Percentiles rank a stretch among this genome's conserved stretches.
These are phyloP conservation scores for Allantophomopsis cytisporea DNA, from an alignment of 2,329 filamentous ascomycete genomes.

Conservation along the genomic window DNA sequence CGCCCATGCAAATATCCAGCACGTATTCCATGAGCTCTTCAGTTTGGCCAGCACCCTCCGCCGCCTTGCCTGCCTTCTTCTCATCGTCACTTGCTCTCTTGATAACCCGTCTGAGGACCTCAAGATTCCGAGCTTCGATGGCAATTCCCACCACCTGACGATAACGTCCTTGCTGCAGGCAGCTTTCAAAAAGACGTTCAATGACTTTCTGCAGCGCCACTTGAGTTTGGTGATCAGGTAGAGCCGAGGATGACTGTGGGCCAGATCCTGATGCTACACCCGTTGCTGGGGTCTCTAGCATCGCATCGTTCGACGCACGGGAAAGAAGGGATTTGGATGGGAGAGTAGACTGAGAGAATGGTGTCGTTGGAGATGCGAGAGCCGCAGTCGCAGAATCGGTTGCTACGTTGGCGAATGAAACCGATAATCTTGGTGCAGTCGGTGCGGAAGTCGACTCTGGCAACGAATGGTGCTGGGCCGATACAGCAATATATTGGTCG, in stretches of 20 bases:
- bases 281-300: slow-evolving; percentile 37
- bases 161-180: slow-evolving; percentile 75
- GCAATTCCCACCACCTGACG: slow-evolving; percentile 95
- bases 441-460: slow-evolving; percentile 34
- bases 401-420: slow-evolving; percentile 57
- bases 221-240: slow-evolving; percentile 57
- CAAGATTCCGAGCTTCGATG: slow-evolving; percentile 84
- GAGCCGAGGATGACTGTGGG: slow-evolving; percentile 24
- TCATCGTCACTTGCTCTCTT: slow-evolving; percentile 80
- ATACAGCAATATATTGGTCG: slow-evolving; percentile 88
- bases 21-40: slow-evolving; percentile 97
- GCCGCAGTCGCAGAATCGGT: slow-evolving; percentile 46
- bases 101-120: slow-evolving; percentile 77
- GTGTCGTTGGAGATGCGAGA: slow-evolving; percentile 78
- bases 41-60: slow-evolving; percentile 45
- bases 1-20: slow-evolving; percentile 90
- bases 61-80: slow-evolving; percentile 48
- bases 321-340: slow-evolving; percentile 94
- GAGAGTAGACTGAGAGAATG: slow-evolving; percentile 85
- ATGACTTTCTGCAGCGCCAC: slow-evolving; percentile 73
- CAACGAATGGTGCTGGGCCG: slow-evolving; percentile 40
- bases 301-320: slow-evolving; percentile 53
- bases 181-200: slow-evolving; percentile 81
- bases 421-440: slow-evolving; percentile 45
- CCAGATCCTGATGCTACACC: slow-evolving; percentile 19